Base-by-base conservation (phyloP, 495 filamentous ascomycete genomes). In the Coniosporium apollinis region DNA sequence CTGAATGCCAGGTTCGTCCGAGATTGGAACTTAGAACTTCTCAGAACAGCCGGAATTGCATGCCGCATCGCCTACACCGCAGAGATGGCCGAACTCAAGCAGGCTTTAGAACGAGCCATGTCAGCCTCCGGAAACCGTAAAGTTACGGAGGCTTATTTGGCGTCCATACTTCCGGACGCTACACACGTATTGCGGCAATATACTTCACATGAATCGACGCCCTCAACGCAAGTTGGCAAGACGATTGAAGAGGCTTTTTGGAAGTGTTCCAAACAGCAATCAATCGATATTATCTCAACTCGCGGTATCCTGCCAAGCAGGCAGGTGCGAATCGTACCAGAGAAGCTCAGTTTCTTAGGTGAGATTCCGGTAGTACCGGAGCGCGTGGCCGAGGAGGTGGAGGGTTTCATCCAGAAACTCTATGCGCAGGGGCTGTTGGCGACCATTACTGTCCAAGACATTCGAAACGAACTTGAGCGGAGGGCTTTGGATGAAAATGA, bases 21-120 rank as follows among this genome's bases (percentile, higher is more conserved):
- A 28, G 80, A 74, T 20, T 99, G 91, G 91, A 99, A 99, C 51
- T 59, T 76, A n/a, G 91, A 94, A 50, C 81, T 99, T 72, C 60
- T 99, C 14, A 71, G 87, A 28, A 76, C 82, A 11, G 82, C 87
- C 17, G 91, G 91, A 38, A 82, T 96, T 42, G 74, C 92, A 37
- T 75, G 83, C 38, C 72, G 91, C 15, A 73, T 99, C 36, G 80
- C 82, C 5, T 99, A 85, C 60, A 58, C 72, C 1, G 72, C 77
- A 41, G 85, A 94, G 46, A 93, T 94, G 82, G 59, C 60, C 2
- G 71, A 80, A 5, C 66, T 94, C 14, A 73, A 74, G 34, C 47
- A 44, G 17, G 49, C 51, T 22, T 45, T 61, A 3, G 58, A 59
- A 39, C 55, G 60, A 30, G 47, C 56, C 8, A 47, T 58, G 5